Base-by-base conservation (phyloP, 1,139 yeast genomes). In the Nakaseomyces delphensis region DNA sequence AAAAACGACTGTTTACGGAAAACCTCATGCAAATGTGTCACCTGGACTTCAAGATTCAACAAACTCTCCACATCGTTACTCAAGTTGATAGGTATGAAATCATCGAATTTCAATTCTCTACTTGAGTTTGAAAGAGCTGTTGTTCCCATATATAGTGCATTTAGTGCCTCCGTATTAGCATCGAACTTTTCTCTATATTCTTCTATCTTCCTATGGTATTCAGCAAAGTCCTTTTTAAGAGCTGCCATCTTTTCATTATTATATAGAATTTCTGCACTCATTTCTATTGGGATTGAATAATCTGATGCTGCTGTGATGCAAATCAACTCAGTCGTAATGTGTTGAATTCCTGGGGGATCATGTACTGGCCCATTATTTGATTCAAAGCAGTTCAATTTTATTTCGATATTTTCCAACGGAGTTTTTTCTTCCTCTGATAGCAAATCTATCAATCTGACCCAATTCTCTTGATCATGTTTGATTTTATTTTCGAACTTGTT, bases 261-360 rank as follows among this genome's bases (percentile, higher is more conserved):
- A 37, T 48, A 30, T n/a, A 62, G 47, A 23, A 59, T 37, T 20
- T 55, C 48, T 1, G 57, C 44, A 37, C 59, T 59, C 37, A 63
- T 42, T 9, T 58, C 53, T 11, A 63, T 48, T 1, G 67, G 67
- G 28, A 62, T 55, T 1, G 62, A 53, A 38, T 55, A 52, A 10
- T 59, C 57, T 2, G 67, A 57, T 4, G 55, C 49, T 3, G 56
- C 43, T 3, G 63, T 57, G 16, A 57, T 52, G 10, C 54, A 51
- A 9, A 53, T 36, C 15, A 56, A 46, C 14, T 53, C 54, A 3
- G 57, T 52, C 8, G 54, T 48, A 2, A 55, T 46, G 9, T 47
- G 32, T 19, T 51, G 51, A 27, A 55, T 50, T 21, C 52, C 55
- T 4, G 59, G 59, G 3, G 59, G 59, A n/a, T 39, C 43, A 28